phyloP scores from a whole-genome alignment of 2,329 filamentous ascomycete species.

The Talaromyces albobiverticillius region DNA sequence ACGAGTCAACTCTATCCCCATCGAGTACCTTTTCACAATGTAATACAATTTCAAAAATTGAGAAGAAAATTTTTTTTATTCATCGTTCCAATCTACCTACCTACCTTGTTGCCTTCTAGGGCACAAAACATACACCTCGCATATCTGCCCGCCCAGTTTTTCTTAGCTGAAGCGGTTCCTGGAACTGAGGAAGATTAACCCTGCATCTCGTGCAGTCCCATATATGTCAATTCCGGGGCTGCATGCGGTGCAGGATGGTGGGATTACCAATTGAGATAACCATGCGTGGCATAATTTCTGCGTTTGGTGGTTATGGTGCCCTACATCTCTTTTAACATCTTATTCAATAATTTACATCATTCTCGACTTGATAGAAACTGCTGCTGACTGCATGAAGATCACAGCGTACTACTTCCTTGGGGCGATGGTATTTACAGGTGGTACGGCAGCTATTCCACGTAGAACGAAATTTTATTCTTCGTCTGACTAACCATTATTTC shows the following conservation, averaged over 20 bases:
- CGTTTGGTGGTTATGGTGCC: slow-evolving; percentile 63
- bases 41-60: slow-evolving; percentile 6
- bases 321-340: slow-evolving; percentile 54
- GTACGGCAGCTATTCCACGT: slow-evolving; percentile 1
- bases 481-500: neutral
- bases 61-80: slow-evolving; percentile 15
- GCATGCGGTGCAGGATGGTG: slow-evolving; percentile 71
- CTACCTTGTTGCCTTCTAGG: neutral
- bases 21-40: slow-evolving; percentile 2
- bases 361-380: neutral
- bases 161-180: slow-evolving; percentile 78
- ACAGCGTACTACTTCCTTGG: slow-evolving; percentile 39
- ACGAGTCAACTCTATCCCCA: slow-evolving; percentile 21
- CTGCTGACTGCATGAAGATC: slow-evolving; percentile 37
- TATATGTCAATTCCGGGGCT: slow-evolving; percentile 61
- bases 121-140: slow-evolving; percentile 49
- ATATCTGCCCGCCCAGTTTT: slow-evolving; percentile 75
- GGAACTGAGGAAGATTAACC: slow-evolving; percentile 78
- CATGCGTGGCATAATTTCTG: slow-evolving; percentile 50
- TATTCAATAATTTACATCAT: slow-evolving; percentile 14
- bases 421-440: slow-evolving; percentile 32
- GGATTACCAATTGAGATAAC: slow-evolving; percentile 68
- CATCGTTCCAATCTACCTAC: slow-evolving; percentile 14
- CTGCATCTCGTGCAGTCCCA: slow-evolving; percentile 60
- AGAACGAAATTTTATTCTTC: slow-evolving; percentile 27